phyloP scores from a whole-genome alignment of 169 alveolate genomes.

The Cryptosporidium viatorum region DNA sequence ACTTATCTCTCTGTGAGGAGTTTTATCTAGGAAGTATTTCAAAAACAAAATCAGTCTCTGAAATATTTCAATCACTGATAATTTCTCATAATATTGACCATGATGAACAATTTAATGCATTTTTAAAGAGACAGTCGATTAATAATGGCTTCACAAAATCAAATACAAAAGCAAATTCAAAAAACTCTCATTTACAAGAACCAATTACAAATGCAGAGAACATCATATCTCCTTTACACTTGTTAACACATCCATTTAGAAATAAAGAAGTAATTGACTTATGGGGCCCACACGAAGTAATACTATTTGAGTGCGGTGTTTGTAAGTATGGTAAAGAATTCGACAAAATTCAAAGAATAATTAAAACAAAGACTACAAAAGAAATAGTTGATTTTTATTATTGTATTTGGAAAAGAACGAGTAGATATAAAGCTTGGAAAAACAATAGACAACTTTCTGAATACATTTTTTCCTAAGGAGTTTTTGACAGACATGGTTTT shows the following conservation, averaged over 20 bases:
- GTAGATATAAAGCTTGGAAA: conserved; percentile 85
- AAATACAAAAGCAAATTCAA: background rate
- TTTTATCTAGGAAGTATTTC: conserved; percentile 76
- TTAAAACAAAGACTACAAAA: conserved; percentile 83
- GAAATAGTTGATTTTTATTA: conserved; percentile 87
- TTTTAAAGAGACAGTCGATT: background rate
- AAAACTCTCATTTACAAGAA: conserved; percentile 12
- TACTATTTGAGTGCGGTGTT: conserved; percentile 84
- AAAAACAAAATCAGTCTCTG: conserved; percentile 53
- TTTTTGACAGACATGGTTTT: background rate
- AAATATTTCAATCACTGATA: conserved; percentile 28
- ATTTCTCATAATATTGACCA: conserved; percentile 61
- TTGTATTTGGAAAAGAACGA: conserved; percentile 85
- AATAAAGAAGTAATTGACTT: conserved; percentile 82
- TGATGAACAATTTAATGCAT: background rate
- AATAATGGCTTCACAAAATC: background rate
- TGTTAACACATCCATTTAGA: conserved; percentile 78
- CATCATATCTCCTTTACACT: conserved; percentile 76
- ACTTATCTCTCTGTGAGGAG: conserved; percentile 77
- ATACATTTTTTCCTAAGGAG: conserved; percentile 23
- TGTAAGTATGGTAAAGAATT: conserved; percentile 87
- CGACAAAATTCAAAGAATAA: conserved; percentile 82
- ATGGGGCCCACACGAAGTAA: conserved; percentile 89
- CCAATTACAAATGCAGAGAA: conserved; percentile 41
- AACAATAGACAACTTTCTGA: conserved; percentile 80